Evolutionary conservation across 192 early-diverging fungal species (phyloP), one percentile per base, ranked within the genome.

Genomic region (Podila horticola): DNA sequence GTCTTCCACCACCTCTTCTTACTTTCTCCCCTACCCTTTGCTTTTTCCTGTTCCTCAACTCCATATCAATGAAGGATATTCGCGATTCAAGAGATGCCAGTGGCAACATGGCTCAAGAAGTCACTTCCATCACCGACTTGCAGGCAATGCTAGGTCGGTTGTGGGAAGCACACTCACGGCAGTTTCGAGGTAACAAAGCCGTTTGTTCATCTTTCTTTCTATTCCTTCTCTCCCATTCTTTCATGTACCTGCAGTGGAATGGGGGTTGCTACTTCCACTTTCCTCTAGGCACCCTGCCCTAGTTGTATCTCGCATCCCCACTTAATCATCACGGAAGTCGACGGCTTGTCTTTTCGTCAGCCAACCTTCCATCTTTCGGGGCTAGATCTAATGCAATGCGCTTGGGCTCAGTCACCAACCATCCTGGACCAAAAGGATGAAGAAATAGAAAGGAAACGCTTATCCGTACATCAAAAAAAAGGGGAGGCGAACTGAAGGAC

Each of bases 131-230:
- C 10, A 67, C 64, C 34, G 75, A 79, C 5, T 58, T 79, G 1
- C 75, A 79, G 30, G n/a, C 75, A 31, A 79, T 79, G 75, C 65
- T 79, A 19, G 69, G 68, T 20, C 63, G 75, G 7, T 79, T 79
- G 51, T 79, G 75, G 75, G 75, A 79, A 24, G 75, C 75, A 36
- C 75, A 79, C 59, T 79, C 75, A 11, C 64, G 69, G 49, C 75
- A 79, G 36, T 79, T 79, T 64, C 64, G 59, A 67, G 75, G 75
- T 79, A 51, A 76, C 34, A 57, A 26, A n/a, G 17, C 6, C 22
- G 4, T 52, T 52, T n/a, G 17, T 52, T n/a, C 24, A 55, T 55
- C 12, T 19, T 55, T 6, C 9, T 49, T 49, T 45, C 3, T 34
- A 30, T 36, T 29, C 26, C 9, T 41, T 34, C 15, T 64, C n/a